Base-by-base conservation (phyloP, 2,329 filamentous ascomycete genomes). In the Epichloe brachyelytri region DNA sequence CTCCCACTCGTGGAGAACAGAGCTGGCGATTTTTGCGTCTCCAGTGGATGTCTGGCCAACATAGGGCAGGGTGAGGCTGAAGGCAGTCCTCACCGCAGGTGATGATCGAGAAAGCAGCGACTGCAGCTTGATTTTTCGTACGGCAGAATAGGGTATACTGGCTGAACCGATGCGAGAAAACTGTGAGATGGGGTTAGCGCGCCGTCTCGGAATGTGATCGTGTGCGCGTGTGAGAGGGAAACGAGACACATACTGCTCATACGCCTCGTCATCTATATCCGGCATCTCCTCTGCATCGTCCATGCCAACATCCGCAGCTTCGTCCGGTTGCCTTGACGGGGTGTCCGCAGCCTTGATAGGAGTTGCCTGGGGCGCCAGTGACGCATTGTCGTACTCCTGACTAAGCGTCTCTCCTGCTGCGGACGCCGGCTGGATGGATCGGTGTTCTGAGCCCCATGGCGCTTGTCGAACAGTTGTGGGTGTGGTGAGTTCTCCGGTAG, bases 81-180 rank as follows among this genome's bases (percentile, higher is more conserved):
- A 86, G 1, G 82, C 83, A 51, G 79, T 76, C 54, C 80, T 75
- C 12, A 87, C 70, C 3, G 71, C 63, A 2, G 70, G 59, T 0
- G 80, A 76, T 56, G 79, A 82, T 44, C 76, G 73, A 3, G 70
- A 69, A 19, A 88, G 64, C 19, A 80, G 71, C 8, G 71, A 70
- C 51, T 78, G 75, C 10, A 85, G 64, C n/a, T 73, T 72, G 14
- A 68, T 65, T 77, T 81, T 50, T 68, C 78, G 49, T 72, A 71
- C 2, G 83, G 76, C 12, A 88, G 69, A 43, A 88, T 71, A 0
- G 84, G 84, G 52, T 86, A 82, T 3, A 78, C 77, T 14, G 80
- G 79, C 57, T 88, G 83, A 19, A 88, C 77, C 14, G 77, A 68
- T 4, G 72, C 71, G 49, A 85, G 75, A 57, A 87, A 88, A 55